Conservation (phyloP, 2,329 filamentous ascomycete genomes). For the Nigrospora osmanthi region DNA sequence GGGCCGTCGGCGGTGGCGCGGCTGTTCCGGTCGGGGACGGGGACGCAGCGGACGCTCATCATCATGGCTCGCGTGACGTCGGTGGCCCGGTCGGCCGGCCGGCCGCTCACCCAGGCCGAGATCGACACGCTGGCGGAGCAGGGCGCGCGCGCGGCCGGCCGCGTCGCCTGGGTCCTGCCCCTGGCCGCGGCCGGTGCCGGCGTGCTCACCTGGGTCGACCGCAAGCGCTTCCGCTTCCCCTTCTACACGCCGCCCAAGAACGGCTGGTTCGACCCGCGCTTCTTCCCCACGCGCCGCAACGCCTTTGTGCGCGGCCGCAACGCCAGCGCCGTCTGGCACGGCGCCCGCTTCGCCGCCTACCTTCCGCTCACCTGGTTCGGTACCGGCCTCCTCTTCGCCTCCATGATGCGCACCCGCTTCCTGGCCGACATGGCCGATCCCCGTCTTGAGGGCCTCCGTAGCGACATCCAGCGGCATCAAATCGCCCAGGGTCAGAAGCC, state of each 20-base stretch:
- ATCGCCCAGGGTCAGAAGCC: background rate
- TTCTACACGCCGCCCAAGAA: conserved; percentile 29
- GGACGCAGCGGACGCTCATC: background rate
- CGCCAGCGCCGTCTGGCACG: conserved; percentile 26
- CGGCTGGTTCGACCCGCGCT: conserved; percentile 18
- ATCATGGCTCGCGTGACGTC: background rate
- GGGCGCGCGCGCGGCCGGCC: conserved; percentile 16
- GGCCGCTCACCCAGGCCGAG: conserved; percentile 15
- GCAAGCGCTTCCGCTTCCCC: conserved; percentile 29
- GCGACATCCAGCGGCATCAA: background rate
- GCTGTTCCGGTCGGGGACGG: background rate
- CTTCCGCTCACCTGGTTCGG: conserved; percentile 14
- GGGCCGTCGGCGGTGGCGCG: background rate
- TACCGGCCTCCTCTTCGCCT: conserved; percentile 19
- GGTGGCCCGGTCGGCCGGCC: background rate
- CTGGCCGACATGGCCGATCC: conserved; percentile 17
- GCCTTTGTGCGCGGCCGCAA: conserved; percentile 16
- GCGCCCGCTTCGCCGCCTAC: conserved; percentile 25
- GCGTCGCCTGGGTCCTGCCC: conserved; percentile 19
- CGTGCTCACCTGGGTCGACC: conserved; percentile 17
- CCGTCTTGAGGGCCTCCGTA: conserved; percentile 11
- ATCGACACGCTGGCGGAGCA: conserved; percentile 16
- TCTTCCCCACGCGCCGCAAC: conserved; percentile 17
- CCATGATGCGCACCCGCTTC: conserved; percentile 16
- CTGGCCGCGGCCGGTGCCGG: conserved; percentile 13